phyloP scores from a whole-genome alignment of 2,329 filamentous ascomycete species.

The Hymenoscyphus linearis region DNA sequence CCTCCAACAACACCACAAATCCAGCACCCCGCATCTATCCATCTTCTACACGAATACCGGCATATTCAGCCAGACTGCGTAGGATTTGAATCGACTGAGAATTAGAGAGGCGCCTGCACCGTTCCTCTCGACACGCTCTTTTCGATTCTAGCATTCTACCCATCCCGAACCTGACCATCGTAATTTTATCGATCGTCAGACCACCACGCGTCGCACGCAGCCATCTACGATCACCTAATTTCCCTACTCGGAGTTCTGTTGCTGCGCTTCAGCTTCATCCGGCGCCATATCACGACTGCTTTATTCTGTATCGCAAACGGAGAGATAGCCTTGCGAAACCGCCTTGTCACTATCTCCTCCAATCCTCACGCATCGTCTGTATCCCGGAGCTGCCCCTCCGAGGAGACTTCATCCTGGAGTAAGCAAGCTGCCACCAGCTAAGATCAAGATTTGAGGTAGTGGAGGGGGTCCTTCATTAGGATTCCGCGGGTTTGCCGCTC shows the following conservation, averaged over 20 bases:
- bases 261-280: constrained; percentile 7
- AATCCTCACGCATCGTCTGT: constrained; percentile 11
- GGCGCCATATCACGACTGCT: constrained; percentile 1
- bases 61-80: constrained; percentile 14
- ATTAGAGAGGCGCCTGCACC: constrained; percentile 33
- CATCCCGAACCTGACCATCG: constrained; percentile 5
- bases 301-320: background rate
- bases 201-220: constrained; percentile 5
- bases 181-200: background rate
- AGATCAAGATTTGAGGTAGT: constrained; percentile 34
- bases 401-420: constrained; percentile 32
- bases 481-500: constrained; percentile 53
- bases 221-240: background rate
- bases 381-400: constrained; percentile 30
- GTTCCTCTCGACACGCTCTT: constrained; percentile 29
- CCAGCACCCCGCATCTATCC: constrained; percentile 1
- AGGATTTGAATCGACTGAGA: constrained; percentile 20
- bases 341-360: constrained; percentile 7
- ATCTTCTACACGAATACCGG: constrained; percentile 20
- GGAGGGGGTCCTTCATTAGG: constrained; percentile 43
- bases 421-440: constrained; percentile 28
- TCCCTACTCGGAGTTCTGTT: constrained; percentile 1
- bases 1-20: constrained; percentile 5
- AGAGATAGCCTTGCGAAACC: constrained; percentile 5
- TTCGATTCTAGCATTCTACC: constrained; percentile 22